Evolutionary conservation across 225 moss, liverwort and hornwort species (phyloP), one percentile per base, ranked within the genome.

Genomic region (Pseudisothecium myosuroides): DNA sequence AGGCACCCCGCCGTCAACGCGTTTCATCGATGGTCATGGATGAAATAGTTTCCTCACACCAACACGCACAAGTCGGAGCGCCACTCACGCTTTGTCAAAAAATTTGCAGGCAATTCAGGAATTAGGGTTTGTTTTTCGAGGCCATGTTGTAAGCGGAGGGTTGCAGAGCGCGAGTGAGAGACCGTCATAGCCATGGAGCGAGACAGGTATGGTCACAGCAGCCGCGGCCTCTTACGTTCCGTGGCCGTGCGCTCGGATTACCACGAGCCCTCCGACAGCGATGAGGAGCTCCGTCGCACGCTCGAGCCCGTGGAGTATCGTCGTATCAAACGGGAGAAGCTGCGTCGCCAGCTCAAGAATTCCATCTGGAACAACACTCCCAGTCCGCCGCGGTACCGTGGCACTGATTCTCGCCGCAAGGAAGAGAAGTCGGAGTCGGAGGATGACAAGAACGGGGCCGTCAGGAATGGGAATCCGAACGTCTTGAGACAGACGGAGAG

Each of bases 311-410:
- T 91, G 58, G 94, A 95, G 81, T 88, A 92, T 62, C 93, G 94
- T 81, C 92, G 92, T 29, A 55, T 92, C 17, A 93, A 92, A 62
- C 94, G 94, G 52, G 94, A 95, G 86, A 93, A 93, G 88, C 54
- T 95, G 91, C 55, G 92, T 75, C 90, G 83, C 9, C 92, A 90
- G 88, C 83, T 15, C 4, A 92, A 90, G 60, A 78, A 61, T 13
- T 90, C 91, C 86, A 93, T 95, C 36, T 95, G 94, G 94, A 86
- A 74, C 50, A 84, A 88, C 39, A 93, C 94, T 14, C 94, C 94
- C 20, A 93, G 93, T 80, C 94, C 94, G 75, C 86, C 91, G 39
- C 89, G 94, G 75, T 66, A 85, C 76, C 90, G 88, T 39, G 66
- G 76, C 26, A 83, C 34, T 12, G 88, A 87, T 47, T n/a, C 49